These are phyloP conservation scores for Ceratobasidium sp. DNA, from an alignment of 1,284 basidiomycete genomes.

Conservation along the genomic window DNA sequence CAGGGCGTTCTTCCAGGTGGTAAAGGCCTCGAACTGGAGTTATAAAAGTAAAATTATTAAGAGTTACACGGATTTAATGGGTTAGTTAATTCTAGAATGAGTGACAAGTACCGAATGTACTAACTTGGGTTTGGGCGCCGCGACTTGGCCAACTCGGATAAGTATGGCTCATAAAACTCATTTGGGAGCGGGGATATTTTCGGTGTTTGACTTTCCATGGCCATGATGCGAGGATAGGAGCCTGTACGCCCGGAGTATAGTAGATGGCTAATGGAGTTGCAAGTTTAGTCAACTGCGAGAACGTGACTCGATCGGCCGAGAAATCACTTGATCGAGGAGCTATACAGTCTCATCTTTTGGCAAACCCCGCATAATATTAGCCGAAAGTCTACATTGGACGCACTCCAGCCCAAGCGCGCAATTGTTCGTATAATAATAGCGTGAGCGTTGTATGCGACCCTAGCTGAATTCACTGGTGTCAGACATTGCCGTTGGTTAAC, in stretches of 20 bases:
- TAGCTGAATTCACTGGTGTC: neutral
- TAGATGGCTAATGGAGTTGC: neutral
- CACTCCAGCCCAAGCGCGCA: slow-evolving; percentile 41
- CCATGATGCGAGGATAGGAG: neutral
- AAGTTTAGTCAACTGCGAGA: neutral
- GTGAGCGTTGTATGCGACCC: slow-evolving; percentile 38
- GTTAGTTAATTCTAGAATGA: neutral
- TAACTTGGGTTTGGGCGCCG: slow-evolving; percentile 29
- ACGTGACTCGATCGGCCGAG: slow-evolving; percentile 22
- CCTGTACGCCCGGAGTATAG: neutral
- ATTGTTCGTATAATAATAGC: slow-evolving; percentile 33
- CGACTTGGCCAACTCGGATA: slow-evolving; percentile 22
- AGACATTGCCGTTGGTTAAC: neutral
- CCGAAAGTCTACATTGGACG: slow-evolving; percentile 17
- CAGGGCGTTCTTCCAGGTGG: slow-evolving; percentile 81
- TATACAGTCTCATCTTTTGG: slow-evolving; percentile 2
- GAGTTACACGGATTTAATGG: neutral
- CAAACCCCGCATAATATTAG: neutral
- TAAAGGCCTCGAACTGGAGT: slow-evolving; percentile 70
- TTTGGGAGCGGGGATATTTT: neutral
- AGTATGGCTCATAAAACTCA: slow-evolving; percentile 25
- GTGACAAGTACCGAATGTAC: neutral
- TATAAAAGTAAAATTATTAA: neutral
- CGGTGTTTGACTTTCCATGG: neutral
- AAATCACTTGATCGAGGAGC: slow-evolving; percentile 4